Conservation (phyloP, 2,329 filamentous ascomycete genomes). For the Geosmithia morbida region DNA sequence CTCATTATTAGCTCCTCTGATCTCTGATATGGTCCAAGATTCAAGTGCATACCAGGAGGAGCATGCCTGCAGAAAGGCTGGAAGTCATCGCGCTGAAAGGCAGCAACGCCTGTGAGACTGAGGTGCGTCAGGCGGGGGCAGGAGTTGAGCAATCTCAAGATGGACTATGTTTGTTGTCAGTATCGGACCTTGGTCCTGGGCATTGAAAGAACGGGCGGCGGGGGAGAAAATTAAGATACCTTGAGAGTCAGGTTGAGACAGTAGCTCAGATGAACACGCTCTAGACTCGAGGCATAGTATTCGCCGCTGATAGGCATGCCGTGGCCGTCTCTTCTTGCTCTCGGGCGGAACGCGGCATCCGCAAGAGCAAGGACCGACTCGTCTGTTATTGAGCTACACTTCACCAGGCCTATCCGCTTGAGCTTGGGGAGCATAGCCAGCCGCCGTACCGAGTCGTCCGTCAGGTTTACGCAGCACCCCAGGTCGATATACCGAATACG, state of each 20-base stretch:
- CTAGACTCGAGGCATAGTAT: conserved; percentile 52
- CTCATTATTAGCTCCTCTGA: conserved; percentile 9
- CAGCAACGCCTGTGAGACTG: conserved; percentile 83
- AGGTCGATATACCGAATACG: conserved; percentile 95
- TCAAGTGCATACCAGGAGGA: conserved; percentile 43
- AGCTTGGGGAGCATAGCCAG: conserved; percentile 82
- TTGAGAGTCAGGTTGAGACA: conserved; percentile 72
- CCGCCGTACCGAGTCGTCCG: conserved; percentile 72
- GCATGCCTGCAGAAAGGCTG: conserved; percentile 76
- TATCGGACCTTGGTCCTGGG: not conserved
- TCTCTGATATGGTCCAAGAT: not conserved
- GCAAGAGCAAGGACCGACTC: conserved; percentile 76
- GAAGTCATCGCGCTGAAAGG: conserved; percentile 76
- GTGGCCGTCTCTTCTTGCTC: conserved; percentile 31
- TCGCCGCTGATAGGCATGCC: conserved; percentile 33
- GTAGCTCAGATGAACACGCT: conserved; percentile 92
- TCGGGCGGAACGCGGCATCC: conserved; percentile 43
- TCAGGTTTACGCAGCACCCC: conserved; percentile 84
- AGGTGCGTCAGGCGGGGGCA: conserved; percentile 89
- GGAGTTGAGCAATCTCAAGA: conserved; percentile 75
- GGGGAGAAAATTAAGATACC: conserved; percentile 33
- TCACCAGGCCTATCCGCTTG: conserved; percentile 87
- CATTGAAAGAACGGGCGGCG: not conserved
- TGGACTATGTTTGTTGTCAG: conserved; percentile 45
- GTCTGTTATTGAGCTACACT: conserved; percentile 84